phyloP scores from a whole-genome alignment of 179 eudicot genomes.

The Beta corolliflora region DNA sequence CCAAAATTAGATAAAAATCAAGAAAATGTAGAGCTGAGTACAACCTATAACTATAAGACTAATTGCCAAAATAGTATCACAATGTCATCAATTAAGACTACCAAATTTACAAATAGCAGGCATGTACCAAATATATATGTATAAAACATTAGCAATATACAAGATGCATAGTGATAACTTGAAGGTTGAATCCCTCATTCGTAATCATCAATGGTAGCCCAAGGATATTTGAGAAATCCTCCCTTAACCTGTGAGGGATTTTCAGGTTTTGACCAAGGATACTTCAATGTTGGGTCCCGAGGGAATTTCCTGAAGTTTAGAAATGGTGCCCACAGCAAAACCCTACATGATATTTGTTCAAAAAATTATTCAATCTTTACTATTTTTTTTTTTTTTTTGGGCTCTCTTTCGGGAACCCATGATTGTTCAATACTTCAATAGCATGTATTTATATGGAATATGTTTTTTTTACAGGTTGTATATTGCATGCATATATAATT shows the following conservation, averaged over 20 bases:
- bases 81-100: too few relatives aligned
- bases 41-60: too few relatives aligned
- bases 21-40: too few relatives aligned
- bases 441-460: too few relatives aligned
- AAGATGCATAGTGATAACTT: neutral
- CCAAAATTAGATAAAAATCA: too few relatives aligned
- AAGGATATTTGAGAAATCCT: constrained; percentile 58
- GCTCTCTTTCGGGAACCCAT: too few relatives aligned
- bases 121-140: neutral
- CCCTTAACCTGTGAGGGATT: constrained; percentile 53
- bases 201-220: constrained; percentile 67
- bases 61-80: too few relatives aligned
- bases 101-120: too few relatives aligned
- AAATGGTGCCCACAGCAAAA: constrained; percentile 91
- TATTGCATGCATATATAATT: neutral
- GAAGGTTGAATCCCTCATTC: constrained; percentile 27
- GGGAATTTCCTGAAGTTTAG: constrained; percentile 90
- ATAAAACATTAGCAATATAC: neutral
- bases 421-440: too few relatives aligned
- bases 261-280: constrained; percentile 73
- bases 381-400: too few relatives aligned
- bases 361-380: neutral
- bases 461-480: too few relatives aligned
- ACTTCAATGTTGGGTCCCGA: constrained; percentile 72
- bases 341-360: constrained; percentile 33